phyloP scores from a whole-genome alignment of 352 stramenopile genomes.

The Achlya hypogyna region DNA sequence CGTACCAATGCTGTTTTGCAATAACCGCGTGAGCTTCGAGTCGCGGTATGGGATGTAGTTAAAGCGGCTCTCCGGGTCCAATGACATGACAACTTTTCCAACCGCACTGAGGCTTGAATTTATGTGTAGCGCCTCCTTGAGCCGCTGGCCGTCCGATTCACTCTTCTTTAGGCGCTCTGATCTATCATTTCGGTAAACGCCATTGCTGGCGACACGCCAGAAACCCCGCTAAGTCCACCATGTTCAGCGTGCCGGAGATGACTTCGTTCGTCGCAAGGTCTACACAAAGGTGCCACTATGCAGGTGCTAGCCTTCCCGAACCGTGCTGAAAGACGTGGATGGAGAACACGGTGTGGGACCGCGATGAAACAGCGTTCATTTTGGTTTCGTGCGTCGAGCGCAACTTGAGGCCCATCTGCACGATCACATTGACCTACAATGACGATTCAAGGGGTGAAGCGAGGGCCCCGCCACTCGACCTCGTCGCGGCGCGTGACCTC shows the following conservation, averaged over 20 bases:
- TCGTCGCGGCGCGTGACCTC: constrained; percentile 82
- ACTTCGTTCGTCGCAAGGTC: constrained; percentile 60
- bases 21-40: constrained; percentile 70
- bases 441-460: background rate
- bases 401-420: constrained; percentile 78
- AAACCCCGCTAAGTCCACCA: constrained; percentile 70
- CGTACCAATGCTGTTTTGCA: constrained; percentile 77
- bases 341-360: constrained; percentile 81
- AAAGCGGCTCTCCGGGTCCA: constrained; percentile 77
- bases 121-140: constrained; percentile 81
- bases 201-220: background rate
- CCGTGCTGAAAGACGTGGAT: constrained; percentile 81
- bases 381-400: constrained; percentile 88
- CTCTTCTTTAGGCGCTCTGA: constrained; percentile 83
- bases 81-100: constrained; percentile 80
- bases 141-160: constrained; percentile 70
- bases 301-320: constrained; percentile 14
- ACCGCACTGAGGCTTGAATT: constrained; percentile 79
- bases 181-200: constrained; percentile 16
- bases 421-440: constrained; percentile 48
- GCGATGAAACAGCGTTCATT: constrained; percentile 87
- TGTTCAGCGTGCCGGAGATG: constrained; percentile 79
- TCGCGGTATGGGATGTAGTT: constrained; percentile 84
- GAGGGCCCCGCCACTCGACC: constrained; percentile 23
- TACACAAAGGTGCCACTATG: constrained; percentile 12